A percentile compares a stretch with the other conserved stretches of the same genome.
phyloP scores from a whole-genome alignment of 768 basidiomycete genomes.

The Rhizopogon salebrosus region DNA sequence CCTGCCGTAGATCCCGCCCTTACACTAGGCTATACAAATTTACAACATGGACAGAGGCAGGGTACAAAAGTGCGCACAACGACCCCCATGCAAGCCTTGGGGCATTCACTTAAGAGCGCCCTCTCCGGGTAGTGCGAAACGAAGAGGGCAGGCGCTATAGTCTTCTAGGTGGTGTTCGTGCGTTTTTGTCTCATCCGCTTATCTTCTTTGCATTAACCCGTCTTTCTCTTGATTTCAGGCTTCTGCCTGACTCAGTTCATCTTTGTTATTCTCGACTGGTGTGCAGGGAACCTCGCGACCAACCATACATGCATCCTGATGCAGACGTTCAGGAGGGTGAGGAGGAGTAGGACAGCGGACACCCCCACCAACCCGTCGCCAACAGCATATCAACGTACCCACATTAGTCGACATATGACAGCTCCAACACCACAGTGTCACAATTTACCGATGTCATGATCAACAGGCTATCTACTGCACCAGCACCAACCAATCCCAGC shows the following conservation, averaged over 20 bases:
- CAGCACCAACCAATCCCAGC: conserved; percentile 25
- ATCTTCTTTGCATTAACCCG: conserved; percentile 1
- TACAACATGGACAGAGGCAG: conserved; percentile 81
- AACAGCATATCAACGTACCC: conserved; percentile 17
- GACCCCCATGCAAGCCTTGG: conserved; percentile 76
- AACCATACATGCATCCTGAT: conserved; percentile 67
- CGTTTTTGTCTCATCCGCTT: conserved; percentile 18
- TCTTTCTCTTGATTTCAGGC: conserved; percentile 31
- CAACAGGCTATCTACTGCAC: conserved; percentile 41
- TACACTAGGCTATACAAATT: conserved; percentile 40
- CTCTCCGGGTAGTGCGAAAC: conserved; percentile 84
- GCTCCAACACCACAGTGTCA: conserved; percentile 20
- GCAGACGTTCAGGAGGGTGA: conserved; percentile 44
- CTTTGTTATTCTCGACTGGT: conserved; percentile 72
- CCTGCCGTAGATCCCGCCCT: conserved; percentile 6
- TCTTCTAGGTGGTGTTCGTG: conserved; percentile 83
- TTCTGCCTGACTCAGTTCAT: conserved; percentile 72
- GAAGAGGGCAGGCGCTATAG: conserved; percentile 83
- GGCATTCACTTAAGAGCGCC: conserved; percentile 57
- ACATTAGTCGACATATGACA: conserved; percentile 21
- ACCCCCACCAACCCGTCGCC: conserved; percentile 41
- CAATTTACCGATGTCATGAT: conserved; percentile 55
- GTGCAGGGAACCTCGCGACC: conserved; percentile 64
- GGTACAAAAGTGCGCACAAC: conserved; percentile 79
- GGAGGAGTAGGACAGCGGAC: conserved; percentile 37